Base-by-base conservation (phyloP, 1,284 basidiomycete genomes). In the Malassezia sp. region DNA sequence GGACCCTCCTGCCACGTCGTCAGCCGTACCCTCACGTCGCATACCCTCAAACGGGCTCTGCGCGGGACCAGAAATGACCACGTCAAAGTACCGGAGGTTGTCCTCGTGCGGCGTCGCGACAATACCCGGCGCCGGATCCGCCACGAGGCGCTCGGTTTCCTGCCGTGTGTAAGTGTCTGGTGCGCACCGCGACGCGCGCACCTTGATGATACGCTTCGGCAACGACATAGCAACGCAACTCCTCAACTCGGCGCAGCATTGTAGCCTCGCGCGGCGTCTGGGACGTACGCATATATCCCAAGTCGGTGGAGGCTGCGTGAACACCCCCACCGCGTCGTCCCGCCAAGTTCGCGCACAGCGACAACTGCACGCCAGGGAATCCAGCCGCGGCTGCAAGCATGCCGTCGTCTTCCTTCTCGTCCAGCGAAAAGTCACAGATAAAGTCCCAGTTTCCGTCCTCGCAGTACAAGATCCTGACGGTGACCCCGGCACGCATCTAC, bases 11-110 rank as follows among this genome's bases (percentile, higher is more conserved):
- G 22, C 5, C n/a, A n/a, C n/a, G n/a, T n/a, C n/a, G 22, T 17
- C 11, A 29, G 24, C 32, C 17, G 5, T 38, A 15, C 10, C 5
- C 10, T 22, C 15, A 11, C 17, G 11, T 28, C 17, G 45, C 63
- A 34, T 27, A 61, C 63, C 64, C 50, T 88, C 81, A 71, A 96
- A 99, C 0, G 93, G 89, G 64, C 86, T 90, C 29, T 85, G 85
- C 55, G 83, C 83, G 2, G 91, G 91, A 23, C 91, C 91, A 58
- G 86, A 78, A 61, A 99, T 91, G 40, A 86, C 84, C 34, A 99
- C 91, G 75, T 99, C 89, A 75, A 99, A 99, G 76, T 97, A 96
- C 42, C 91, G 79, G 51, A 99, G 75, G 74, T 99, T 97, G 70
- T 99, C 91, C 12, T 97, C 90, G 65, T 97, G 91, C 5, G 91